Evolutionary conservation across 192 early-diverging fungal genomes (phyloP), one percentile per base, ranked within the genome.

Genomic region (Mortierella hygrophila): DNA sequence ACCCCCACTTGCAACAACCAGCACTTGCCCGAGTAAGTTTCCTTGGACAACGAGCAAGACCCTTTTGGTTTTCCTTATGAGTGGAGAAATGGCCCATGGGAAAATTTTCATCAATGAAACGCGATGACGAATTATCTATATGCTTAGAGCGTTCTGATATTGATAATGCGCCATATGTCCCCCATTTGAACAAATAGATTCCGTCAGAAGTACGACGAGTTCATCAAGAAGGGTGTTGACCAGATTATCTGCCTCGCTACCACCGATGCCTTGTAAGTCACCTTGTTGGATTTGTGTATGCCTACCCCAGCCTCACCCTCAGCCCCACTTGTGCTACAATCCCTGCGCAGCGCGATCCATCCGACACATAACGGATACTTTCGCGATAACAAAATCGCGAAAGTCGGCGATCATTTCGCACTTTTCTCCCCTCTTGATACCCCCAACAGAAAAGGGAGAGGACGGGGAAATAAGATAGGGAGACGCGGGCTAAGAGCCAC

Each of bases 191-290:
- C 2, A 6, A 47, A 68, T 21, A 94, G 93, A 26, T 97, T 90
- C 76, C 79, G 92, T 15, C 72, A 93, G 76, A 84, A 88, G 37
- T 80, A 88, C 47, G 87, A 84, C 80, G 90, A 93, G 52, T 86
- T 97, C 42, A 91, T 92, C 76, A 76, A 85, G 40, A 95, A 95
- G 89, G 95, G 95, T 70, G 92, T 95, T 21, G 93, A 93, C 75
- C 88, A 91, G 38, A 88, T 97, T 41, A 90, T 93, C 8, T 96
- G 95, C 79, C 85, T 96, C 55, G 89, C 93, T n/a, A 88, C 89
- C 13, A 71, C 82, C 0, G 91, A 92, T 85, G 91, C 87, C 10
- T 91, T 91, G 84, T 86, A 86, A 78, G 83, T 46, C 38, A 92
- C 32, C 82, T 89, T 90, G 13, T 29, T 32, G 85, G 92, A 68